phyloP scores from a whole-genome alignment of 108 stramenopile species.

The Nannochloropsis oceanica region DNA sequence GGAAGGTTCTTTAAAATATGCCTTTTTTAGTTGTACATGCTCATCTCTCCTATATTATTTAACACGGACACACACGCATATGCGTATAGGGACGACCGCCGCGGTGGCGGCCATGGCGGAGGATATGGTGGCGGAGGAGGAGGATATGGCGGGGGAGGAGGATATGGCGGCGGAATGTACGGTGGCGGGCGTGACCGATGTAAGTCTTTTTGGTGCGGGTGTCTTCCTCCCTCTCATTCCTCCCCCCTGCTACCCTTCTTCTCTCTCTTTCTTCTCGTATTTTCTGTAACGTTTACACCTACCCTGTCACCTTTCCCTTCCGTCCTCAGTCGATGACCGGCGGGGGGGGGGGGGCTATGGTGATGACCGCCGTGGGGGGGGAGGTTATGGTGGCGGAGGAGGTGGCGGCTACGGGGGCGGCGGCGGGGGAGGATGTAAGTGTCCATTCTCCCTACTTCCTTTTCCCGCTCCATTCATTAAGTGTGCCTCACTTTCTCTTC shows the following conservation, averaged over 20 bases:
- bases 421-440: neutral
- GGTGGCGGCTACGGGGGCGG: neutral
- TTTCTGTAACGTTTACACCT: too few relatives aligned
- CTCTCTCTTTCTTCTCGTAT: too few relatives aligned
- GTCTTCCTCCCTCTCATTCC: neutral
- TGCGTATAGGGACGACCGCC: neutral
- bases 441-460: neutral
- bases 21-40: too few relatives aligned
- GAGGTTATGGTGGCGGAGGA: too few relatives aligned
- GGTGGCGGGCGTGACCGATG: neutral
- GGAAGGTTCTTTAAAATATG: neutral
- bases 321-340: neutral
- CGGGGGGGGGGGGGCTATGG: too few relatives aligned
- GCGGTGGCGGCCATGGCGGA: neutral
- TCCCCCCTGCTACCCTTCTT: neutral
- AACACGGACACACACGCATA: neutral
- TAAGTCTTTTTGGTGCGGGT: neutral
- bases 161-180: neutral
- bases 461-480: neutral
- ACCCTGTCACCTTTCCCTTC: too few relatives aligned
- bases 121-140: neutral
- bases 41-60: too few relatives aligned
- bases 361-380: too few relatives aligned
- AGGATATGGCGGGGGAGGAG: neutral
- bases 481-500: neutral